These are phyloP conservation scores for Physaria fendleri DNA, from an alignment of 345 rosid species.

Conservation along the genomic window DNA sequence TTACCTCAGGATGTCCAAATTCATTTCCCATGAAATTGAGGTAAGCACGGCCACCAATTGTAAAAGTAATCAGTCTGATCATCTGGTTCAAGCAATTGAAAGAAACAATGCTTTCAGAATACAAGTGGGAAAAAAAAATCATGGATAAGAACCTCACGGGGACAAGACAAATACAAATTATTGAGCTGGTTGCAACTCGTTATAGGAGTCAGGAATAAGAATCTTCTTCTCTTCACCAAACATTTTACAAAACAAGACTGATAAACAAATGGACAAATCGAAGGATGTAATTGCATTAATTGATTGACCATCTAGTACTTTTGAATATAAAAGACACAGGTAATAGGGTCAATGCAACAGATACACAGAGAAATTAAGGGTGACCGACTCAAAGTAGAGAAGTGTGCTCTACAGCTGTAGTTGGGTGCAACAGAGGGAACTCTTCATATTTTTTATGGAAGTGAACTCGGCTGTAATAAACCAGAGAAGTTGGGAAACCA, in stretches of 20 bases:
- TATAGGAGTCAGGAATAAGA: background rate
- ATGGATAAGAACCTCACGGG: background rate
- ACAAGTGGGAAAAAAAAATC: background rate
- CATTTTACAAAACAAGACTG: background rate
- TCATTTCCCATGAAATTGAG: conserved; percentile 98
- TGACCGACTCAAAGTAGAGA: background rate
- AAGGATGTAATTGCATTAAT: background rate
- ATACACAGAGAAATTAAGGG: background rate
- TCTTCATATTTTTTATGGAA: background rate
- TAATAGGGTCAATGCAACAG: background rate
- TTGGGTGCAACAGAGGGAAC: background rate
- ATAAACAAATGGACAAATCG: background rate
- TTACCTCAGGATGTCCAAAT: conserved; percentile 93
- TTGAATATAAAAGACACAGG: background rate
- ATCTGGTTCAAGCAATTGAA: conserved; percentile 47
- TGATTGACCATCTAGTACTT: background rate
- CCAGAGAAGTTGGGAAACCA: background rate
- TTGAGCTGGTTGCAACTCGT: background rate
- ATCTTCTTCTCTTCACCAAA: background rate
- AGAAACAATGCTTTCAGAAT: conserved; percentile 17
- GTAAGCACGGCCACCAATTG: conserved; percentile 78
- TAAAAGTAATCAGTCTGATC: conserved; percentile 79
- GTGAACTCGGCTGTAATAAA: background rate
- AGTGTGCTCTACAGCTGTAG: background rate
- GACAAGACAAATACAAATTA: background rate